Evolutionary conservation across 345 rosid species (phyloP).

Genomic region (Citropsis articulata): DNA sequence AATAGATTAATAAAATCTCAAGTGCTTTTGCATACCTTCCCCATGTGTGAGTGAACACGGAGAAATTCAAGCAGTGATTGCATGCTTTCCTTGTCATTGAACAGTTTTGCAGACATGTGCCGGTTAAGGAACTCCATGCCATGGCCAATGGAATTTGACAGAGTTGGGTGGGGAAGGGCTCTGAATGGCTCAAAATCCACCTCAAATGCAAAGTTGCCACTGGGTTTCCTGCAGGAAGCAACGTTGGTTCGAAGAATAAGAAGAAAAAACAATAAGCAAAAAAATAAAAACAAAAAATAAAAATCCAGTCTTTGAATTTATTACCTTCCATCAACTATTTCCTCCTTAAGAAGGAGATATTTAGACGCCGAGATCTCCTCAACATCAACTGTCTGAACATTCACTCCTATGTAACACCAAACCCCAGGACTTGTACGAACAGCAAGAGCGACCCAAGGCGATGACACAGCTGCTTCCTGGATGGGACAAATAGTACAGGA

Average conservation of each 20-base stretch:
- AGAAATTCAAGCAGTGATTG: constrained; percentile 85
- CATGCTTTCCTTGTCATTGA: constrained; percentile 92
- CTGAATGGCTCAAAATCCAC: constrained; percentile 92
- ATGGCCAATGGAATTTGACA: constrained; percentile 76
- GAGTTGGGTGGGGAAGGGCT: constrained; percentile 92
- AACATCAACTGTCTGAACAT: background rate
- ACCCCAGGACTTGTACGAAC: background rate
- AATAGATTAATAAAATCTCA: no score
- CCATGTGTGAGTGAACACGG: constrained; percentile 66
- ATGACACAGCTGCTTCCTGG: background rate
- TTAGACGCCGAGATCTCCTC: background rate
- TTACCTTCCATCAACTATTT: background rate
- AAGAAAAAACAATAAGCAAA: background rate
- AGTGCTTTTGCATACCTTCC: constrained; percentile 46
- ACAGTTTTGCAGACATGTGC: constrained; percentile 86
- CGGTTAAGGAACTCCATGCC: constrained; percentile 98
- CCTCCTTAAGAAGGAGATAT: background rate
- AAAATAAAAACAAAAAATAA: no score
- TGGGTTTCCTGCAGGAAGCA: constrained; percentile 28
- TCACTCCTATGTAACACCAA: background rate
- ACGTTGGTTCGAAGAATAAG: background rate
- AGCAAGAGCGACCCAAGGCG: background rate
- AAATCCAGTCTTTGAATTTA: no score
- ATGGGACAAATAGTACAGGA: background rate
- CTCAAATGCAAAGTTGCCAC: constrained; percentile 81